Percentiles rank a stretch among this genome's conserved stretches.
Evolutionary conservation across 306 rosid species (phyloP).

Genomic region (Lathyrus oleraceus): DNA sequence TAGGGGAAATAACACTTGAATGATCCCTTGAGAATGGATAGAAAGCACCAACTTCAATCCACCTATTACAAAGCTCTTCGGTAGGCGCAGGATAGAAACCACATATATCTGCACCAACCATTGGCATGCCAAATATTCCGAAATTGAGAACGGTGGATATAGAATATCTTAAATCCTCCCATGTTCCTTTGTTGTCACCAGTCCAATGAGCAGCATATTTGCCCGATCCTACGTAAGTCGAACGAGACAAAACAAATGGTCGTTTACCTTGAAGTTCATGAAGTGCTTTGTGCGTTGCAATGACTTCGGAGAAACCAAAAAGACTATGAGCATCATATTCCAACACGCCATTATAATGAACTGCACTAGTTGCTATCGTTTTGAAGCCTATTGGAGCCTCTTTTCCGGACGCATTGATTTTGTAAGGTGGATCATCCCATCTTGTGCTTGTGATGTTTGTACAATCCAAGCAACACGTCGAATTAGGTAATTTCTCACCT

Average conservation of each 20-base stretch:
- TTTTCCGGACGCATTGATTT: slow-evolving; percentile 80
- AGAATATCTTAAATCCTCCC: slow-evolving; percentile 80
- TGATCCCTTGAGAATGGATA: slow-evolving; percentile 96
- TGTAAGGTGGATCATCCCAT: slow-evolving; percentile 96
- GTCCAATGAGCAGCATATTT: slow-evolving; percentile 96
- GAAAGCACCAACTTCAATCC: slow-evolving; percentile 97
- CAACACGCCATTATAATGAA: slow-evolving; percentile 77
- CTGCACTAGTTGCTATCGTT: slow-evolving; percentile 92
- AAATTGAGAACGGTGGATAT: slow-evolving; percentile 85
- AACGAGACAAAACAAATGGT: slow-evolving; percentile 80
- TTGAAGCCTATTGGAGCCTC: slow-evolving; percentile 72
- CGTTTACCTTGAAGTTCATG: slow-evolving; percentile 76
- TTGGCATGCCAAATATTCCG: slow-evolving; percentile 92
- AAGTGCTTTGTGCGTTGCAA: slow-evolving; percentile 88
- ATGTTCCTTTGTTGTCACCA: slow-evolving; percentile 84
- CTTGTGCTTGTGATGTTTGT: slow-evolving; percentile 69
- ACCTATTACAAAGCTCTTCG: slow-evolving; percentile 91
- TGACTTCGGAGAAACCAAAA: slow-evolving; percentile 74
- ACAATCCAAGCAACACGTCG: slow-evolving; percentile 87
- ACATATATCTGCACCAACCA: slow-evolving; percentile 94
- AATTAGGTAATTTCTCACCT: slow-evolving; percentile 60
- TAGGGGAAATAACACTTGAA: slow-evolving; percentile 74
- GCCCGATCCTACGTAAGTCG: slow-evolving; percentile 86
- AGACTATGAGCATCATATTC: slow-evolving; percentile 94
- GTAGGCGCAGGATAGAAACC: slow-evolving; percentile 91